Percentiles rank a stretch among this genome's conserved stretches.
phyloP scores from a whole-genome alignment of 2,329 filamentous ascomycete species.

The Sclerotinia nivalis region DNA sequence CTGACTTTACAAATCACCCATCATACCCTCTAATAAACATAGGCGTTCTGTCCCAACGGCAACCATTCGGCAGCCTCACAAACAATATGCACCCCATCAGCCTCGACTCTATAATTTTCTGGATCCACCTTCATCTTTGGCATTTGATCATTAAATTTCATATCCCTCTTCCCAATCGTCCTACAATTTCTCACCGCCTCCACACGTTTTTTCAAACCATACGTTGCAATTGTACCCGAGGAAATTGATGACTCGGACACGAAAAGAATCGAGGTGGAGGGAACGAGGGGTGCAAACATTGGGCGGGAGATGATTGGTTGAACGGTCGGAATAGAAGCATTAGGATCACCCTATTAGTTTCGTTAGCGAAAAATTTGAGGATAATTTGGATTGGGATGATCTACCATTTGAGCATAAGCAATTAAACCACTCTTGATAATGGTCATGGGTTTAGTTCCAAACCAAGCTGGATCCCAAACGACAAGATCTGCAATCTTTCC shows the following conservation, averaged over 20 bases:
- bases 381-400: conserved; percentile 30
- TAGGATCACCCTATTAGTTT: conserved; percentile 66
- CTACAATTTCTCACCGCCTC: conserved; percentile 79
- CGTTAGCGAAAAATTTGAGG: conserved; percentile 7
- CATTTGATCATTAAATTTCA: conserved; percentile 84
- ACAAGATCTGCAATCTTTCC: conserved; percentile 90
- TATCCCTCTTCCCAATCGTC: conserved; percentile 75
- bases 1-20: background rate
- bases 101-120: conserved; percentile 84
- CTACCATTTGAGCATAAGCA: conserved; percentile 78
- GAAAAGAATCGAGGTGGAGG: conserved; percentile 74
- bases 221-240: conserved; percentile 66
- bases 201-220: conserved; percentile 75
- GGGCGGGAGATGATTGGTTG: conserved; percentile 81
- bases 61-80: conserved; percentile 71
- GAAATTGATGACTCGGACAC: conserved; percentile 73
- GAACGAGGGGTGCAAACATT: conserved; percentile 80
- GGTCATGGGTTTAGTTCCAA: conserved; percentile 80
- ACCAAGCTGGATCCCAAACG: conserved; percentile 80
- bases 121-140: conserved; percentile 90
- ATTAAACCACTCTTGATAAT: conserved; percentile 90
- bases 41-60: conserved; percentile 76
- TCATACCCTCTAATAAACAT: conserved; percentile 62
- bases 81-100: conserved; percentile 72
- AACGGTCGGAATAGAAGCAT: conserved; percentile 83